Base-by-base conservation (phyloP, 2,329 filamentous ascomycete genomes). In the Colletotrichum lupini region DNA sequence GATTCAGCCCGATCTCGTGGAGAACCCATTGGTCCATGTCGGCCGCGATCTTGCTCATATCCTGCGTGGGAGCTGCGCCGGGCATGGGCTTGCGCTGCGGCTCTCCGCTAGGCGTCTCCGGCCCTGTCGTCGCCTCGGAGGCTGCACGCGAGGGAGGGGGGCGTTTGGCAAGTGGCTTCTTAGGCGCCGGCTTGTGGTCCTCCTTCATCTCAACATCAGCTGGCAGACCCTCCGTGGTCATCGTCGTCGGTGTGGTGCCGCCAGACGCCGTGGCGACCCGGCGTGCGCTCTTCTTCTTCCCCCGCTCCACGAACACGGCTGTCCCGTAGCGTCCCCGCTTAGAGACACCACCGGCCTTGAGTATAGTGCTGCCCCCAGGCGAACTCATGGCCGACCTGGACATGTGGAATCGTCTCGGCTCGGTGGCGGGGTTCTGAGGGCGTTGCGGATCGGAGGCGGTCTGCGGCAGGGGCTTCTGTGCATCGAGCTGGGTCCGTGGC, bases 21-120 rank as follows among this genome's bases (percentile, higher is more conserved):
- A 92, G 81, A 1, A 90, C 88, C 82, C 89, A 92, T 37, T 84
- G 82, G 77, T 90, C 86, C 88, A 91, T 90, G 42, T 88, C 87
- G 6, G 85, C 85, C 2, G 87, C 82, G 46, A 90, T 83, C 74
- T 85, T 83, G 53, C 87, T 85, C 82, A 88, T 85, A 56, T 89
- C 84, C 73, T 84, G 80, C 42, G 77, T 80, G 70, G 84, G 81
- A 2, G 79, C 80, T 26, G 78, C 78, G 78, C 77, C 76, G 16
- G 83, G 74, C 62, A 75, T 61, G 14, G 74, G 69, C 35, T 62
- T 74, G 62, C 69, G 72, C 14, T 75, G 52, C 16, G 73, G 55
- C 8, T 66, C 61, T 11, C 67, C 57, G n/a, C 57, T n/a, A 14
- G 35, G 56, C 8, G 52, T 58, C 42, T n/a, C 19, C 7, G 42